Conservation (phyloP, 805 yeast species). For the Lipomyces lipofer region DNA sequence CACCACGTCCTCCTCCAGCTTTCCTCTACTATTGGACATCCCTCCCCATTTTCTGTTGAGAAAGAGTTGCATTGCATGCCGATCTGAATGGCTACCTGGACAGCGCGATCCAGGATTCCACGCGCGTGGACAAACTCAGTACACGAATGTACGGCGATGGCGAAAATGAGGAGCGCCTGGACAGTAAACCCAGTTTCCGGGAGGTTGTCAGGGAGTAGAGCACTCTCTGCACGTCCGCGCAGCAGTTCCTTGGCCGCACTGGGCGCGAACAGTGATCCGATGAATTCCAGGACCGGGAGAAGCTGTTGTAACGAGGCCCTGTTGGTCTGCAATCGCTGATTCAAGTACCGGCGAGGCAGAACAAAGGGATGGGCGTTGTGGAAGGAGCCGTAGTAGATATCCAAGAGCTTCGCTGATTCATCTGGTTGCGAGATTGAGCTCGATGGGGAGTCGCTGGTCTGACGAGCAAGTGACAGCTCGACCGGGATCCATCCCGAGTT, state of each 20-base stretch:
- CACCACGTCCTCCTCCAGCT: neutral
- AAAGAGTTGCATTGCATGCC: neutral
- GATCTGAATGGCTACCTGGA: neutral
- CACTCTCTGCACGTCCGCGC: neutral
- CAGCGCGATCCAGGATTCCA: neutral
- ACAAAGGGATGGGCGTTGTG: neutral
- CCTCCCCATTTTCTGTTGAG: neutral
- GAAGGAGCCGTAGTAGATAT: neutral
- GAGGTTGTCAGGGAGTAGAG: neutral
- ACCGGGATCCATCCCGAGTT: too few species aligned
- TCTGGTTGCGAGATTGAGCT: neutral
- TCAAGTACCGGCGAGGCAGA: neutral
- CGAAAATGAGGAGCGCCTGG: neutral
- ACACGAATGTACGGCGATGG: neutral
- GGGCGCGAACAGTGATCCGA: neutral
- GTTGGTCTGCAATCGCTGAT: neutral
- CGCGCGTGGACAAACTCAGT: neutral
- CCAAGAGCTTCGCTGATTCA: neutral
- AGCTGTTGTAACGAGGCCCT: neutral
- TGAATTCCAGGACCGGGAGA: neutral
- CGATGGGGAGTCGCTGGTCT: neutral
- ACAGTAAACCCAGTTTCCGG: neutral
- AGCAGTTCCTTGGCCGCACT: neutral
- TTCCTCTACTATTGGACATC: neutral
- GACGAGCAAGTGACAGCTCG: neutral